phyloP scores from a whole-genome alignment of 768 basidiomycete genomes.

The Naganishia randhawae region DNA sequence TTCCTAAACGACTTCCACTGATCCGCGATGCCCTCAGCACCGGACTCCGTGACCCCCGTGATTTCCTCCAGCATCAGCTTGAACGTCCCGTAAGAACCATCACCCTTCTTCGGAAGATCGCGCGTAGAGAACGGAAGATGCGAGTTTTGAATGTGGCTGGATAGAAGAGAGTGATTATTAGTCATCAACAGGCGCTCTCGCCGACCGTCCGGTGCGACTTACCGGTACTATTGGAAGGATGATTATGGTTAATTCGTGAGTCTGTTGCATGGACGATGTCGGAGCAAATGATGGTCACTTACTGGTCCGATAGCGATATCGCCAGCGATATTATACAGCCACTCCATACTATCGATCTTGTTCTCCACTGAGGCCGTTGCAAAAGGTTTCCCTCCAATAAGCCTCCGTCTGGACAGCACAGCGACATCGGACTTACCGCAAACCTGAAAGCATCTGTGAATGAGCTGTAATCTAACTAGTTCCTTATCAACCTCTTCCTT shows the following conservation, averaged over 20 bases:
- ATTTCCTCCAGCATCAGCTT: slow-evolving; percentile 50
- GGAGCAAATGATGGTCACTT: slow-evolving; percentile 26
- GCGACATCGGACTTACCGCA: slow-evolving; percentile 38
- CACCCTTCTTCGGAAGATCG: slow-evolving; percentile 36
- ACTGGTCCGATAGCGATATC: slow-evolving; percentile 47
- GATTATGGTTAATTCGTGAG: slow-evolving; percentile 10
- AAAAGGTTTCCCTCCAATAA: background rate
- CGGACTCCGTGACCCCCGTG: slow-evolving; percentile 44
- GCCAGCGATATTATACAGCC: slow-evolving; percentile 43
- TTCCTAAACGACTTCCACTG: slow-evolving; percentile 38
- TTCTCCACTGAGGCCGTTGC: slow-evolving; percentile 40
- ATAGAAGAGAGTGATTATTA: slow-evolving; percentile 24
- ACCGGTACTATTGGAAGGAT: background rate
- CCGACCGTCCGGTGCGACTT: background rate
- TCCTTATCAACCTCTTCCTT: slow-evolving; percentile 42
- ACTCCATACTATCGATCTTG: slow-evolving; percentile 46
- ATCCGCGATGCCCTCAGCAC: slow-evolving; percentile 40
- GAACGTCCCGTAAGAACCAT: slow-evolving; percentile 35
- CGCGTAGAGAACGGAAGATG: slow-evolving; percentile 46
- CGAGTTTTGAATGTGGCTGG: slow-evolving; percentile 45
- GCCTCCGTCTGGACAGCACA: background rate
- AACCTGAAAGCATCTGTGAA: slow-evolving; percentile 40
- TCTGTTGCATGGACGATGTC: background rate
- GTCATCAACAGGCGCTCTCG: background rate
- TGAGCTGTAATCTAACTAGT: slow-evolving; percentile 45